Percentiles rank a stretch among this genome's conserved stretches.
Conservation (phyloP, 2,329 filamentous ascomycete species). For the Stagonosporopsis cucurbitacearum region DNA sequence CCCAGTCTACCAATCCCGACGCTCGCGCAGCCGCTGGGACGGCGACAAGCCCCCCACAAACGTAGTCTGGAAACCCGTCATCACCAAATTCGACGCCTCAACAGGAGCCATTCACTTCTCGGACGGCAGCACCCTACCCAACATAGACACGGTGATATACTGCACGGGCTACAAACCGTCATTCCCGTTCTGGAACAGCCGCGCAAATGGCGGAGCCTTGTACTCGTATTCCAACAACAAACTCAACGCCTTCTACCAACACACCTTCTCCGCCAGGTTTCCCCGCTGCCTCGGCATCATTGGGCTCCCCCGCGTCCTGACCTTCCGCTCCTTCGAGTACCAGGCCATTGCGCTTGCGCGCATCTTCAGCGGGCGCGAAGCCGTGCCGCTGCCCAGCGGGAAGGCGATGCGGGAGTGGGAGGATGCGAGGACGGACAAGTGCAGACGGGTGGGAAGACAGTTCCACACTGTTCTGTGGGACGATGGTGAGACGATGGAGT, state of each 20-base stretch:
- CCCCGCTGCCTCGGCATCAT: slow-evolving; percentile 57
- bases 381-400: slow-evolving; percentile 31
- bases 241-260: slow-evolving; percentile 53
- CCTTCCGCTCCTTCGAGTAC: slow-evolving; percentile 64
- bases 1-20: slow-evolving; percentile 61
- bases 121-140: slow-evolving; percentile 29
- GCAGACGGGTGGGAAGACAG: slow-evolving; percentile 43
- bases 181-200: slow-evolving; percentile 59
- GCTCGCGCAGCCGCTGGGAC: slow-evolving; percentile 60
- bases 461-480: slow-evolving; percentile 64
- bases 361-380: slow-evolving; percentile 54
- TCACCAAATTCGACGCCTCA: slow-evolving; percentile 50
- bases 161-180: slow-evolving; percentile 49
- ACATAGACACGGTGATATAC: slow-evolving; percentile 41
- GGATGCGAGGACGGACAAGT: slow-evolving; percentile 42
- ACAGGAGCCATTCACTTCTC: slow-evolving; percentile 35
- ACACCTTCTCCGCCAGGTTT: slow-evolving; percentile 48
- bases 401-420: slow-evolving; percentile 57
- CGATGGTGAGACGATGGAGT: slow-evolving; percentile 58
- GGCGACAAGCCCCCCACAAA: slow-evolving; percentile 55
- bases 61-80: slow-evolving; percentile 62
- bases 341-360: slow-evolving; percentile 62
- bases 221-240: slow-evolving; percentile 59
- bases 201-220: slow-evolving; percentile 53
- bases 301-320: slow-evolving; percentile 59